These are phyloP conservation scores for Aureobasidium sp. DNA, from an alignment of 2,329 filamentous ascomycete species.

Conservation along the genomic window DNA sequence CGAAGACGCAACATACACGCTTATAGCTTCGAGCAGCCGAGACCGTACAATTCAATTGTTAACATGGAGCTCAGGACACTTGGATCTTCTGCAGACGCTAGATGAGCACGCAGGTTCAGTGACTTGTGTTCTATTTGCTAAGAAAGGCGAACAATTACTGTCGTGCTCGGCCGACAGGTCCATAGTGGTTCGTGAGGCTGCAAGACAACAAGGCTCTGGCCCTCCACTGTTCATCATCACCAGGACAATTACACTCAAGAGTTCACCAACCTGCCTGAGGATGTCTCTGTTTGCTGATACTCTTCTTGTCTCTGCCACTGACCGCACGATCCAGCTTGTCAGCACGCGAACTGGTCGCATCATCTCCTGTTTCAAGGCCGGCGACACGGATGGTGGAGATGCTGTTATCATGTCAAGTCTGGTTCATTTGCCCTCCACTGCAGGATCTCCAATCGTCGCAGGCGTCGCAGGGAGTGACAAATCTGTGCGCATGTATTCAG, in stretches of 20 bases:
- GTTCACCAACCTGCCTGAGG: conserved; percentile 79
- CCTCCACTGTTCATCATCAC: conserved; percentile 64
- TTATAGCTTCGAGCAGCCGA: conserved; percentile 77
- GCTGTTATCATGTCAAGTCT: conserved; percentile 78
- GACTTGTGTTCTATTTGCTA: conserved; percentile 65
- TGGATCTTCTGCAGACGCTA: conserved; percentile 77
- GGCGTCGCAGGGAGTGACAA: conserved; percentile 95
- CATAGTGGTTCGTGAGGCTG: conserved; percentile 71
- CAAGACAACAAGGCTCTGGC: conserved; percentile 57
- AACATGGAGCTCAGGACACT: conserved; percentile 41
- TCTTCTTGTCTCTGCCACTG: conserved; percentile 55
- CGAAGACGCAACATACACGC: conserved; percentile 52
- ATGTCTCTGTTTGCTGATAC: conserved; percentile 55
- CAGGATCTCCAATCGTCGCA: conserved; percentile 62
- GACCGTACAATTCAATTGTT: conserved; percentile 96
- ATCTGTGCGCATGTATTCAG: conserved; percentile 85
- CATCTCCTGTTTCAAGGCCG: conserved; percentile 69
- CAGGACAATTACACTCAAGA: conserved; percentile 73
- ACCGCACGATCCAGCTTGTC: conserved; percentile 54
- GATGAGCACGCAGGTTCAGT: conserved; percentile 88
- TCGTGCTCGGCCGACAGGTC: conserved; percentile 87
- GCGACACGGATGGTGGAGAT: conserved; percentile 72
- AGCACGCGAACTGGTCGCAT: conserved; percentile 56
- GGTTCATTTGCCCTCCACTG: conserved; percentile 50
- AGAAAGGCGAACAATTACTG: conserved; percentile 60